phyloP scores from a whole-genome alignment of 345 rosid genomes.

The Luvunga scandens region DNA sequence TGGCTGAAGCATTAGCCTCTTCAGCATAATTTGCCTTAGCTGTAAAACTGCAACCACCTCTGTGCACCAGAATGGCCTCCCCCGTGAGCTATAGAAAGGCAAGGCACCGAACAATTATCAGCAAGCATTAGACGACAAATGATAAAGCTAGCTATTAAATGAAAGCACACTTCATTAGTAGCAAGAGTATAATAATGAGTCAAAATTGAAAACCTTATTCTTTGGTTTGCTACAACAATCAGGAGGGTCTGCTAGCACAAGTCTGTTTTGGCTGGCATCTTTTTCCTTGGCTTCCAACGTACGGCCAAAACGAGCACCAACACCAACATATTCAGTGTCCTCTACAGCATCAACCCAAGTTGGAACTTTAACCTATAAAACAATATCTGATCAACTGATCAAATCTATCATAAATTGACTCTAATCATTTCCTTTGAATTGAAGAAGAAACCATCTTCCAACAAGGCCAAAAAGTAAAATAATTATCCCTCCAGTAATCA shows the following conservation, averaged over 20 bases:
- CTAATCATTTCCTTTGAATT: not conserved
- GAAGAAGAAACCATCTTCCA: not conserved
- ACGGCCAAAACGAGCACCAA: constrained; percentile 88
- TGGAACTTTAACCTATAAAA: constrained; percentile 78
- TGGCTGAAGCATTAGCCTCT: constrained; percentile 70
- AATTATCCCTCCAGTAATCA: not conserved
- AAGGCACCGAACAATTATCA: constrained; percentile 15
- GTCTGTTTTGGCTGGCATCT: constrained; percentile 55
- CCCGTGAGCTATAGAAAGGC: constrained; percentile 48
- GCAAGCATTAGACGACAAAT: constrained; percentile 8
- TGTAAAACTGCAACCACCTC: constrained; percentile 89
- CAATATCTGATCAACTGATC: not conserved
- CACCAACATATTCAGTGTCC: constrained; percentile 75
- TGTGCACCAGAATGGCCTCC: constrained; percentile 68
- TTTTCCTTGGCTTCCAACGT: constrained; percentile 85
- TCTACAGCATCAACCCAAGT: constrained; percentile 60
- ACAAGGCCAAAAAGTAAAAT: not conserved
- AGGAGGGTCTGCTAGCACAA: constrained; percentile 76
- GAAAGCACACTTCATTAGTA: not conserved
- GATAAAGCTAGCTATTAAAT: not conserved
- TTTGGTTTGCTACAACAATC: constrained; percentile 66
- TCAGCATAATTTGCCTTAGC: constrained; percentile 70
- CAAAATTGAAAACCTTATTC: constrained; percentile 46
- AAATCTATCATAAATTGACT: not conserved
- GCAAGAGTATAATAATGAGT: not conserved